These are phyloP conservation scores for Dothiorella sarmentorum DNA, from an alignment of 2,329 filamentous ascomycete species.

Conservation along the genomic window DNA sequence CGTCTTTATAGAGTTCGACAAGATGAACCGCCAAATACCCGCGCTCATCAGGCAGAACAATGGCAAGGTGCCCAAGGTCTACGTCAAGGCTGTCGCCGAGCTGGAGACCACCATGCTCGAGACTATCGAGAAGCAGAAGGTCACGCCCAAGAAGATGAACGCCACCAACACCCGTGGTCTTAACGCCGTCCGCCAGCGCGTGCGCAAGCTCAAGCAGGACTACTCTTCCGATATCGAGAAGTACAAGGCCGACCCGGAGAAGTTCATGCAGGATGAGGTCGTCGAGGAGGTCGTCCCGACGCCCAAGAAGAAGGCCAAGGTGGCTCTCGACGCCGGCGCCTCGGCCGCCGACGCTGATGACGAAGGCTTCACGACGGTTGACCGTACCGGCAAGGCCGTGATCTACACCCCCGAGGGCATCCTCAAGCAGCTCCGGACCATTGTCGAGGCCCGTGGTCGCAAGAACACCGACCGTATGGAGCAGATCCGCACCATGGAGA, in stretches of 20 bases:
- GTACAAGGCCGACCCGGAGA: slow-evolving; percentile 81
- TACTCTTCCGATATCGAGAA: slow-evolving; percentile 82
- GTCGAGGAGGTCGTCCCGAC: slow-evolving; percentile 60
- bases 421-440: slow-evolving; percentile 89
- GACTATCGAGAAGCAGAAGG: slow-evolving; percentile 91
- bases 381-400: slow-evolving; percentile 81
- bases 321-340: slow-evolving; percentile 50
- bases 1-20: slow-evolving; percentile 73
- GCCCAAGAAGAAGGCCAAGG: slow-evolving; percentile 49
- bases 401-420: slow-evolving; percentile 97
- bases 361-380: slow-evolving; percentile 84
- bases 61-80: slow-evolving; percentile 80
- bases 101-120: slow-evolving; percentile 94
- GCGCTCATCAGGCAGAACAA: slow-evolving; percentile 54
- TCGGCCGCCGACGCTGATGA: slow-evolving; percentile 60
- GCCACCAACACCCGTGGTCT: slow-evolving; percentile 89
- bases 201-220: slow-evolving; percentile 98
- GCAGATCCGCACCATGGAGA: slow-evolving; percentile 98
- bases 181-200: slow-evolving; percentile 95
- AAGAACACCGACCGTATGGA: slow-evolving; percentile 96
- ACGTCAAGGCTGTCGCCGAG: slow-evolving; percentile 89
- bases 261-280: slow-evolving; percentile 80
- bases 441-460: slow-evolving; percentile 93
- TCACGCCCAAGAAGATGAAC: slow-evolving; percentile 97
- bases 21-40: slow-evolving; percentile 79